Conservation (phyloP, 1,139 yeast genomes). For the Kodamaea arcana region DNA sequence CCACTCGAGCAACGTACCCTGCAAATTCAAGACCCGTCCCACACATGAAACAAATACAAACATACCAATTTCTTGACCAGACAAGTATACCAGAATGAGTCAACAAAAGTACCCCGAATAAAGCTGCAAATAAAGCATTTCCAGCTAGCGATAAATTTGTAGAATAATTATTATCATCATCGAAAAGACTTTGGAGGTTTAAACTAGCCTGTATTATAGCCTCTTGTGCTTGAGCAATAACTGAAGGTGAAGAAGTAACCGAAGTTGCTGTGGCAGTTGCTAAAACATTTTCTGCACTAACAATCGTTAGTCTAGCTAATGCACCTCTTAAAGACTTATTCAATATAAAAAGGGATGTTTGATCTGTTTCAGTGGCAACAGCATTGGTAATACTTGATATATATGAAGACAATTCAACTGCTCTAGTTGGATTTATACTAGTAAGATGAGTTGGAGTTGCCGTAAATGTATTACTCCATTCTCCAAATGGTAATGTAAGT, state of each 20-base stretch:
- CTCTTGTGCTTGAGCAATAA: slow-evolving; percentile 7
- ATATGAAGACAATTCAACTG: slow-evolving; percentile 8
- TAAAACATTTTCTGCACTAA: slow-evolving; percentile 25
- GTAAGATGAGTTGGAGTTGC: slow-evolving; percentile 17
- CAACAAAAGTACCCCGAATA: slow-evolving; percentile 21
- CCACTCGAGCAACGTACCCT: slow-evolving; percentile 21
- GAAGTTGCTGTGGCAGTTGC: slow-evolving; percentile 34
- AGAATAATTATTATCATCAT: slow-evolving; percentile 22
- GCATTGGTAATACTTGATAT: slow-evolving; percentile 8
- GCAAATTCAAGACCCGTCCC: slow-evolving; percentile 20
- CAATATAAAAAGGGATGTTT: slow-evolving; percentile 13
- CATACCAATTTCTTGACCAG: slow-evolving; percentile 11
- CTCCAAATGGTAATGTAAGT: slow-evolving; percentile 3
- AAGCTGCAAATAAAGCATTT: slow-evolving; percentile 16
- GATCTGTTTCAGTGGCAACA: slow-evolving; percentile 13
- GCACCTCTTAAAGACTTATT: slow-evolving; percentile 31
- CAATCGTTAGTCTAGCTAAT: slow-evolving; percentile 30
- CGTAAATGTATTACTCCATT: slow-evolving; percentile 10
- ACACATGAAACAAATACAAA: slow-evolving; percentile 17
- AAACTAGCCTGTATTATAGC: slow-evolving; percentile 26
- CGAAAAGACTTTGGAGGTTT: slow-evolving; percentile 24
- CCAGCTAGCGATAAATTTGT: slow-evolving; percentile 3
- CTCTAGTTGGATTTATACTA: slow-evolving; percentile 13
- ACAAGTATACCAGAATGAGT: slow-evolving; percentile 5
- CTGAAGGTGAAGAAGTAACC: slow-evolving; percentile 7